Evolutionary conservation across 2,329 filamentous ascomycete species (phyloP).

Genomic region (Orbilia javanica): DNA sequence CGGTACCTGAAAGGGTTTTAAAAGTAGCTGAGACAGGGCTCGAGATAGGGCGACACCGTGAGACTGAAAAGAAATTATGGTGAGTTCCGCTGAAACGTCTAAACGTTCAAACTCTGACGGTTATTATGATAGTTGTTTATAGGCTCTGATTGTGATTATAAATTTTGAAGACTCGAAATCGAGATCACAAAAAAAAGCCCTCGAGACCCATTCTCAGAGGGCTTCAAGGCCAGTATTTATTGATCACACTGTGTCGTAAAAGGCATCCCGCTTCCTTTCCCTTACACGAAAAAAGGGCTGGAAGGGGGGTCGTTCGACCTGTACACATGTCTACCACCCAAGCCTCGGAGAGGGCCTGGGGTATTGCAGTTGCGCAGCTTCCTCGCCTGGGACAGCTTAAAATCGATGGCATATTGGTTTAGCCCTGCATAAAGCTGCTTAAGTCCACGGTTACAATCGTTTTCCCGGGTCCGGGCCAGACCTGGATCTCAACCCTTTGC

Average conservation of each 20-base stretch:
- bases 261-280: conserved; percentile 33
- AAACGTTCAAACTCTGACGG: not conserved
- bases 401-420: conserved; percentile 28
- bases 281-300: conserved; percentile 17
- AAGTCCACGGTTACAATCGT: conserved; percentile 42
- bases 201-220: conserved; percentile 9
- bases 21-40: conserved; percentile 34
- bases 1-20: conserved; percentile 22
- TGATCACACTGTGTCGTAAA: conserved; percentile 21
- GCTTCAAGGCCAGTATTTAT: conserved; percentile 50
- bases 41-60: conserved; percentile 21
- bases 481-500: conserved; percentile 11
- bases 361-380: conserved; percentile 36
- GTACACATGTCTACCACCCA: conserved; percentile 56
- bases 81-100: conserved; percentile 45
- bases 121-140: not conserved
- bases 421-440: conserved; percentile 56
- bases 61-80: conserved; percentile 24
- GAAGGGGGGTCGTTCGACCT: conserved; percentile 56
- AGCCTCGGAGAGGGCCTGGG: conserved; percentile 51
- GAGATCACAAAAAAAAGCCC: conserved; percentile 3
- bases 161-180: conserved; percentile 10
- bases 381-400: conserved; percentile 56
- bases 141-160: not conserved
- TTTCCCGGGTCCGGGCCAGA: conserved; percentile 15